Percentiles rank a stretch among this genome's conserved stretches.
Evolutionary conservation across 345 rosid genomes (phyloP).

Genomic region (Boechera stricta): DNA sequence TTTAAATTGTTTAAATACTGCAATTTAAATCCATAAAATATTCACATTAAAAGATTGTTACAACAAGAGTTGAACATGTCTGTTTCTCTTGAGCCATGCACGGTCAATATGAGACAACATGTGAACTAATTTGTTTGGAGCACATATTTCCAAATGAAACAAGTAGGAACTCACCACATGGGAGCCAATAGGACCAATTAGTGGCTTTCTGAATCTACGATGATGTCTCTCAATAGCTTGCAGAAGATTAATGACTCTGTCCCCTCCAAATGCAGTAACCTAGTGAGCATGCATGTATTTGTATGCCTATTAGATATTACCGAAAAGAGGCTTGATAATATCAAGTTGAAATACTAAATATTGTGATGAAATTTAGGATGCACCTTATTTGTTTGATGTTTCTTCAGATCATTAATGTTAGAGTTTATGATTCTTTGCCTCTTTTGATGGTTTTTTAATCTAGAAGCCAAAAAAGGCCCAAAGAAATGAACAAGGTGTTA

Average conservation of each 20-base stretch:
- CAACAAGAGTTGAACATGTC: not conserved
- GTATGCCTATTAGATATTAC: constrained; percentile 19
- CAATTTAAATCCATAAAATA: not conserved
- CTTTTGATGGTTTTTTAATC: constrained; percentile 60
- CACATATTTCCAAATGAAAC: constrained; percentile 21
- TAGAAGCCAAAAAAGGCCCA: constrained; percentile 42
- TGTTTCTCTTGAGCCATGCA: constrained; percentile 19
- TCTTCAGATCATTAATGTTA: constrained; percentile 57
- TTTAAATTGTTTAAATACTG: too few relatives aligned
- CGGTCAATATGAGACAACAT: not conserved
- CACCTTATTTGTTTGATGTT: constrained; percentile 81
- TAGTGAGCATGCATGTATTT: constrained; percentile 42
- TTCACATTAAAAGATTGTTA: constrained; percentile 14
- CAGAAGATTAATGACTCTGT: constrained; percentile 74
- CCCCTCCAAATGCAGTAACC: constrained; percentile 99
- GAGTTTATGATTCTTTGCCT: constrained; percentile 47
- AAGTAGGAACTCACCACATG: constrained; percentile 73
- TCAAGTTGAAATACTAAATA: constrained; percentile 21
- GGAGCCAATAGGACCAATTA: constrained; percentile 96
- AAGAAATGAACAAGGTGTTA: constrained; percentile 20
- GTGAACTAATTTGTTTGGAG: constrained; percentile 17
- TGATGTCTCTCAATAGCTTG: constrained; percentile 73
- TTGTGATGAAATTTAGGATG: constrained; percentile 32
- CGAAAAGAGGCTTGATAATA: constrained; percentile 12
- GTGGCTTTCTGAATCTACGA: constrained; percentile 65